Evolutionary conservation across 2,329 filamentous ascomycete genomes (phyloP), one percentile per base, ranked within the genome.

Genomic region (Sclerotinia minor): DNA sequence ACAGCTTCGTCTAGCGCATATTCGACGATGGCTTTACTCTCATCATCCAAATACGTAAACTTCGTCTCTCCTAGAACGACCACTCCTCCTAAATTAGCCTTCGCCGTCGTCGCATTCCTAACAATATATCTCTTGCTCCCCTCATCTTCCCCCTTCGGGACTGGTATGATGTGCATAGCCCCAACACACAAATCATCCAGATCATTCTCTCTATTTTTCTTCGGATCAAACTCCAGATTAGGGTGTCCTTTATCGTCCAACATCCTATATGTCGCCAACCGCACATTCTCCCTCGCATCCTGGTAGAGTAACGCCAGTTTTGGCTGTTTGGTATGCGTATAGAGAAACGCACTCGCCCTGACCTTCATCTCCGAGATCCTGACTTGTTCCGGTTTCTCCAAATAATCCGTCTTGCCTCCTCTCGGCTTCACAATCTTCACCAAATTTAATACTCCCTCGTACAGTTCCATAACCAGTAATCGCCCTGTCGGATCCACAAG

Each of bases 1-100:
- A 90, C 92, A 0, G 93, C 86, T 67, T 94, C 88, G 0, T 87
- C 82, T 2, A 97, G 79, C 0, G 83, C 80, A 11, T 88, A 84
- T 24, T 88, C 86, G 17, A 92, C 84, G 17, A 84, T 84, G 45
- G 87, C 85, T 70, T 89, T 89, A 26, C 84, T 91, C 45, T 90
- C 84, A 69, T 92, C 91, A 74, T 97, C 91, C 69, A 95, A 89
- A 77, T 98, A 98, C 11, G 89, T 87, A 68, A 99, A 85, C 2
- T 89, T 88, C 0, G 92, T 96, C 79, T 94, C 91, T 26, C 91
- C 91, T 9, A 94, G 83, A 2, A 94, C 85, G 53, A 95, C 82
- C 5, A 94, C 79, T 7, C 92, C 92, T 19, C 90, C 90, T 57
- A 87, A 73, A 69, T 87, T 84, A n/a, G 86, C 83, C 67, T 83